phyloP scores from a whole-genome alignment of 768 basidiomycete genomes.

The Xerocomus spinulosus region DNA sequence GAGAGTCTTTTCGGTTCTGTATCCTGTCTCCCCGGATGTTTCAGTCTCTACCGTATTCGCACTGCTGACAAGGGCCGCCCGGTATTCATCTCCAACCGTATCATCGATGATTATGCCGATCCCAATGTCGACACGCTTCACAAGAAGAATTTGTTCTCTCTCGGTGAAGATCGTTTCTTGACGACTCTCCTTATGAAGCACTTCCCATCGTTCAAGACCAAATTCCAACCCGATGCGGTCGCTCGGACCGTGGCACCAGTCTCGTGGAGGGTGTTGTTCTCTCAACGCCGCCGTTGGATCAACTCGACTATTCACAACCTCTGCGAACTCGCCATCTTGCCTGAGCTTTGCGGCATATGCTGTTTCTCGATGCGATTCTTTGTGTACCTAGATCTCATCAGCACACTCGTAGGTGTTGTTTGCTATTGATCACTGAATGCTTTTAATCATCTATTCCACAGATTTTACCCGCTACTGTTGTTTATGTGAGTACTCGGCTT shows the following conservation, averaged over 20 bases:
- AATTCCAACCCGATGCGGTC: constrained; percentile 61
- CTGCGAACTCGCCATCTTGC: constrained; percentile 57
- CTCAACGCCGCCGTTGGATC: constrained; percentile 70
- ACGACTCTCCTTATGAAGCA: constrained; percentile 68
- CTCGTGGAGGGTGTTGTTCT: constrained; percentile 55
- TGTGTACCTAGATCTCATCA: constrained; percentile 62
- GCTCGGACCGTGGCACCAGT: constrained; percentile 64
- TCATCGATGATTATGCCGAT: constrained; percentile 68
- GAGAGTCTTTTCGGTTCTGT: constrained; percentile 67
- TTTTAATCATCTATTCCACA: constrained; percentile 18
- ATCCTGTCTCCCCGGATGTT: constrained; percentile 71
- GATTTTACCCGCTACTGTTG: constrained; percentile 58
- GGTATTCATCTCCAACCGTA: constrained; percentile 65
- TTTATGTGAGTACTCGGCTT: constrained; percentile 44
- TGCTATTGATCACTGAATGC: not conserved
- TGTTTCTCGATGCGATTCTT: constrained; percentile 74
- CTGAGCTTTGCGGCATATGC: constrained; percentile 63
- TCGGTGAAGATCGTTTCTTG: constrained; percentile 69
- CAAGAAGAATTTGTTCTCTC: constrained; percentile 65
- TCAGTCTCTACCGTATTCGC: constrained; percentile 65
- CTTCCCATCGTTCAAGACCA: constrained; percentile 65
- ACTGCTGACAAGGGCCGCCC: constrained; percentile 71
- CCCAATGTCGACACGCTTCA: constrained; percentile 63
- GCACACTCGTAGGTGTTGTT: constrained; percentile 45
- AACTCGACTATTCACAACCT: constrained; percentile 70